phyloP scores from a whole-genome alignment of 352 stramenopile species.

The Lagenidium giganteum region DNA sequence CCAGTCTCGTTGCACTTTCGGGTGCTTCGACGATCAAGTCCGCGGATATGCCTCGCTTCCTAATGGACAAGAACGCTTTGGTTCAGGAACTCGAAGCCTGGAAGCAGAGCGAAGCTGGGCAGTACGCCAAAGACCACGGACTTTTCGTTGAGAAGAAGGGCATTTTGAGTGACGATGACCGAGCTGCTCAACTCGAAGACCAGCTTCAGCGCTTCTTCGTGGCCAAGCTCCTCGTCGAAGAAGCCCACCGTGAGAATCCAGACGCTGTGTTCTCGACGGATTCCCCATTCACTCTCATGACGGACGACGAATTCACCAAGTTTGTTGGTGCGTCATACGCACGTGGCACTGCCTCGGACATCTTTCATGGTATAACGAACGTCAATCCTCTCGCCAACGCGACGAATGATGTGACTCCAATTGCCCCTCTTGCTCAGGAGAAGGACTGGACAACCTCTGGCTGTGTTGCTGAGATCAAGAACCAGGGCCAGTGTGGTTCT shows the following conservation, averaged over 20 bases:
- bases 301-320: constrained; percentile 52
- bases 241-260: constrained; percentile 43
- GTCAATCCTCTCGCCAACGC: constrained; percentile 2
- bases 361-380: background rate
- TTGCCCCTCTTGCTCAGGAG: constrained; percentile 6
- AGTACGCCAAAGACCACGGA: constrained; percentile 38
- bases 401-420: background rate
- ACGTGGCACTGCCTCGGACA: constrained; percentile 4
- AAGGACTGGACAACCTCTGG: constrained; percentile 61
- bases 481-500: constrained; percentile 96
- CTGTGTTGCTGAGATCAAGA: constrained; percentile 82
- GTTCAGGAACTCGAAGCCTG: constrained; percentile 34
- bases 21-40: constrained; percentile 20
- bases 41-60: constrained; percentile 32
- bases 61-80: constrained; percentile 33
- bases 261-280: constrained; percentile 60
- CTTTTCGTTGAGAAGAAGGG: constrained; percentile 23
- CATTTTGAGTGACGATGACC: constrained; percentile 6
- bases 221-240: constrained; percentile 51
- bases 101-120: constrained; percentile 43
- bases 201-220: constrained; percentile 56
- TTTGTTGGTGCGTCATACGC: constrained; percentile 45
- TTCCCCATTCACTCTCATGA: constrained; percentile 71
- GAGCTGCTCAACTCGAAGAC: constrained; percentile 23
- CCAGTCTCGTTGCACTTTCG: constrained; percentile 11